Percentiles rank a stretch among this genome's conserved stretches.
Evolutionary conservation across 176 grass and related monocot genomes (phyloP).

Genomic region (Themeda triandra): DNA sequence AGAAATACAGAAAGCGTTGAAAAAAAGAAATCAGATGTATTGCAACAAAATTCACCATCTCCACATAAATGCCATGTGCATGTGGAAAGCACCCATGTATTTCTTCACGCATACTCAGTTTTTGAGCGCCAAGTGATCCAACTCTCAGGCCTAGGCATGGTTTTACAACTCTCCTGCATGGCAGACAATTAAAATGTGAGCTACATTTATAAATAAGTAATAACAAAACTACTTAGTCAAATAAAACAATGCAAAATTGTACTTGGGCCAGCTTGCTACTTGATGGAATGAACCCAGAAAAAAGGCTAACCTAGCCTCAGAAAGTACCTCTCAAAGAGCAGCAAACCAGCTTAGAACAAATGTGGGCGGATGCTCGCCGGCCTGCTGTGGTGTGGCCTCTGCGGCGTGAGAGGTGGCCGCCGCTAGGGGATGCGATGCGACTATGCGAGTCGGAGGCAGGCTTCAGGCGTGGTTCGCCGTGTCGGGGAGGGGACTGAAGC

Average conservation of each 20-base stretch:
- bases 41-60: slow-evolving; percentile 1
- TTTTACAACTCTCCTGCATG: slow-evolving; percentile 13
- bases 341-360: not conserved
- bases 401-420: no score
- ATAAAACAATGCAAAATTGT: not conserved
- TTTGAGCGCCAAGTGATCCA: not conserved
- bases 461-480: no score
- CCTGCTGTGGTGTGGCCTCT: no score
- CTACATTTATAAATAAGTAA: not conserved
- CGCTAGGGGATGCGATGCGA: no score
- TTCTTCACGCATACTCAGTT: not conserved
- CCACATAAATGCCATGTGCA: slow-evolving; percentile 3
- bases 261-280: not conserved
- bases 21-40: not conserved
- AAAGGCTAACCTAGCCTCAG: no score
- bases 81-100: not conserved
- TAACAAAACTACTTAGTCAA: not conserved
- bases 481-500: not conserved
- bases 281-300: not conserved
- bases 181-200: not conserved
- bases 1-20: not conserved
- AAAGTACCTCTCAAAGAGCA: not conserved
- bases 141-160: slow-evolving; percentile 10
- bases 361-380: no score
- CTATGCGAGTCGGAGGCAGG: no score